phyloP scores from a whole-genome alignment of 768 basidiomycete genomes.

The Pleurotus salmoneostramineus region DNA sequence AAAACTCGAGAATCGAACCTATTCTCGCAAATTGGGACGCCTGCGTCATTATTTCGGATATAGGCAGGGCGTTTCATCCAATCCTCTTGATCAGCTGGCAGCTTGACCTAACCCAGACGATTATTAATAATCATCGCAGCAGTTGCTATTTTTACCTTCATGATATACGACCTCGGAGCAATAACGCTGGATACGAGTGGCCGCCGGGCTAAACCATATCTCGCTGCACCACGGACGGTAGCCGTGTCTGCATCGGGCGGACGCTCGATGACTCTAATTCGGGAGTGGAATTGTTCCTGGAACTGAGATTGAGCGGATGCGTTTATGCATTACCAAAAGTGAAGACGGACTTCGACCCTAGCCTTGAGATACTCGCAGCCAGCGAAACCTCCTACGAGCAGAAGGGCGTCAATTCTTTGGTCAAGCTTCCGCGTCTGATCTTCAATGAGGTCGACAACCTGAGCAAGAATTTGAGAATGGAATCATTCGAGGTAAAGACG shows the following conservation, averaged over 20 bases:
- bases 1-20: slow-evolving; percentile 38
- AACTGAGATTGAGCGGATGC: slow-evolving; percentile 5
- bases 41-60: slow-evolving; percentile 73
- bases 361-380: slow-evolving; percentile 83
- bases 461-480: slow-evolving; percentile 7
- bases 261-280: slow-evolving; percentile 73
- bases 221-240: slow-evolving; percentile 83
- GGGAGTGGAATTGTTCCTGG: slow-evolving; percentile 62
- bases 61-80: slow-evolving; percentile 83
- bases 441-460: slow-evolving; percentile 80
- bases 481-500: slow-evolving; percentile 8
- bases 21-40: slow-evolving; percentile 79
- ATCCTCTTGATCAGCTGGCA: slow-evolving; percentile 85
- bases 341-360: slow-evolving; percentile 60
- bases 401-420: slow-evolving; percentile 74
- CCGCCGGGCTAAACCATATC: slow-evolving; percentile 76
- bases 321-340: background rate
- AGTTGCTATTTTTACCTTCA: slow-evolving; percentile 53
- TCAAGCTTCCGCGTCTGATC: slow-evolving; percentile 66
- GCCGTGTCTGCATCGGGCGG: slow-evolving; percentile 88
- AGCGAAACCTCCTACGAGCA: slow-evolving; percentile 89
- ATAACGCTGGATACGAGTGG: slow-evolving; percentile 80
- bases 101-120: slow-evolving; percentile 57
- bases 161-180: slow-evolving; percentile 78
- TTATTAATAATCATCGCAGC: background rate